These are phyloP conservation scores for Diaporthe vexans DNA, from an alignment of 2,329 filamentous ascomycete species.

Conservation along the genomic window DNA sequence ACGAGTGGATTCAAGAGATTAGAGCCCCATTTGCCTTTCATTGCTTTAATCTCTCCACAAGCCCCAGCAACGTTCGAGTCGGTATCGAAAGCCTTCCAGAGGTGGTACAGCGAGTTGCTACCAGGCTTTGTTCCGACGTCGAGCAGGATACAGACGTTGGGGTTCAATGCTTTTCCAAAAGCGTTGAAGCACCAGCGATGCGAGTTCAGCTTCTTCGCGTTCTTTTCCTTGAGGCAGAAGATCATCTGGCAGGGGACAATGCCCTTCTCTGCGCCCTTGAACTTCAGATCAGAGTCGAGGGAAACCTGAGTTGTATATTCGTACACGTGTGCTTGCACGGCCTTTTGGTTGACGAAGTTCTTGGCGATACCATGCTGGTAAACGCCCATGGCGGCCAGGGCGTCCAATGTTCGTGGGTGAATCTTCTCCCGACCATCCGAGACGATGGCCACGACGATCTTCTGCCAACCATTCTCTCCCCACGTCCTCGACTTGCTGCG, in stretches of 20 bases:
- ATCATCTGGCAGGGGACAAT: slow-evolving; percentile 99
- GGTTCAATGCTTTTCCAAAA: slow-evolving; percentile 91
- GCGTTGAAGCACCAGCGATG: slow-evolving; percentile 99
- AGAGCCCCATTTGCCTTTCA: slow-evolving; percentile 87
- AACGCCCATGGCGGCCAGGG: slow-evolving; percentile 94
- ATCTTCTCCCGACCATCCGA: slow-evolving; percentile 93
- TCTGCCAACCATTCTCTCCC: slow-evolving; percentile 98
- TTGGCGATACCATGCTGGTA: slow-evolving; percentile 99
- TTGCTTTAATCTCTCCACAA: slow-evolving; percentile 97
- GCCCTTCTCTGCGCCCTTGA: slow-evolving; percentile 99
- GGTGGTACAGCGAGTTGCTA: slow-evolving; percentile 90
- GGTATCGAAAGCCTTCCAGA: slow-evolving; percentile 99
- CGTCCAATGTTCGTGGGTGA: slow-evolving; percentile 92
- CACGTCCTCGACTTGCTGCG: slow-evolving; percentile 93
- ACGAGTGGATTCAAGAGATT: slow-evolving; percentile 94
- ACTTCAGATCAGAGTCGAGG: slow-evolving; percentile 93
- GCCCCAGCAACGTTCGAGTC: slow-evolving; percentile 98
- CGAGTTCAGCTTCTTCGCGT: slow-evolving; percentile 97
- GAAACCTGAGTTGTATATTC: slow-evolving; percentile 99
- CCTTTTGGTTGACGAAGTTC: slow-evolving; percentile 96
- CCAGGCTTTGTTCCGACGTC: slow-evolving; percentile 96
- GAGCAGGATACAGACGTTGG: slow-evolving; percentile 95
- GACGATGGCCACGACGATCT: slow-evolving; percentile 98
- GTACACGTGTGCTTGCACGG: slow-evolving; percentile 97
- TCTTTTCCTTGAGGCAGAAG: slow-evolving; percentile 98